A percentile compares a stretch with the other conserved stretches of the same genome.
phyloP scores from a whole-genome alignment of 108 stramenopile genomes.

The Pseudonitzschia pungens region DNA sequence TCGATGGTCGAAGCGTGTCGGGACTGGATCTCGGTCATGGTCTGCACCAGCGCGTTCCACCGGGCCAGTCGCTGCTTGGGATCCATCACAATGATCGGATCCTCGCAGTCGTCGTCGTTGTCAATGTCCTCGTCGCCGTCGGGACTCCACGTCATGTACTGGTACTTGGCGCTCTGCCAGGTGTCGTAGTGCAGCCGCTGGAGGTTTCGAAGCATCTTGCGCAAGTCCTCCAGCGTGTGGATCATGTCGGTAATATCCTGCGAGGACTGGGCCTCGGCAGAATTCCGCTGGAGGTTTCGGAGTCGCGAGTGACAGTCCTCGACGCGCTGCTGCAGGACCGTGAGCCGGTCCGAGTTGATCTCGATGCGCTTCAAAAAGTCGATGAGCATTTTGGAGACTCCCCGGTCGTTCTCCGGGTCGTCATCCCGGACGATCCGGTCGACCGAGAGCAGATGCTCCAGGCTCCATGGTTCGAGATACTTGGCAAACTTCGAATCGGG shows the following conservation, averaged over 20 bases:
- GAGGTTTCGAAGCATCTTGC: constrained; percentile 6
- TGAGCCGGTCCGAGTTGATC: constrained; percentile 10
- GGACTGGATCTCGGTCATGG: constrained; percentile 60
- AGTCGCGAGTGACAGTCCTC: background rate
- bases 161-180: background rate
- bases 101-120: constrained; percentile 2
- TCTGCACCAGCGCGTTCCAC: constrained; percentile 8
- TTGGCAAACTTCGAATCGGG: constrained; percentile 1
- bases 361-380: constrained; percentile 10
- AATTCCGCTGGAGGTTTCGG: background rate
- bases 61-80: background rate
- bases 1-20: constrained; percentile 75
- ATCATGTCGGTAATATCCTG: constrained; percentile 1
- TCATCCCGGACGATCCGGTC: constrained; percentile 1
- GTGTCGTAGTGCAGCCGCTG: constrained; percentile 17
- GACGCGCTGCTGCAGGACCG: background rate
- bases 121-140: background rate
- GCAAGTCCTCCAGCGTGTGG: background rate
- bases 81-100: background rate
- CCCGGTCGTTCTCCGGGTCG: constrained; percentile 1
- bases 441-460: background rate
- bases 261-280: background rate
- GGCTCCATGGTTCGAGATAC: constrained; percentile 1
- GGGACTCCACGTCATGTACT: background rate
- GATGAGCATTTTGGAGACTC: background rate